Evolutionary conservation across 495 filamentous ascomycete species (phyloP).

Genomic region (Penicillium fimorum): DNA sequence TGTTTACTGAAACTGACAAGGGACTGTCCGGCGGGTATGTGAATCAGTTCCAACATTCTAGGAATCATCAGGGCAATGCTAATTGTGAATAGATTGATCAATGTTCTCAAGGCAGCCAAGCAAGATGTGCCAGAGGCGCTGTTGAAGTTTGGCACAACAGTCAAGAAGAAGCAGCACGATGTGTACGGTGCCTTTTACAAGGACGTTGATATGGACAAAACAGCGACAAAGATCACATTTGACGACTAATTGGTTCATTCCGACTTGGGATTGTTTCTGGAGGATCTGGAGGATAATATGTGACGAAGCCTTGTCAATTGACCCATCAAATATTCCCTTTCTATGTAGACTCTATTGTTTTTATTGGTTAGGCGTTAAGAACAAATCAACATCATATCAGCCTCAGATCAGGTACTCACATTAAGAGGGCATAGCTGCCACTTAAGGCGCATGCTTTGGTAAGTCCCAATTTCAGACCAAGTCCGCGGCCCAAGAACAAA

Average conservation of each 20-base stretch:
- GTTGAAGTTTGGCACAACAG: constrained; percentile 93
- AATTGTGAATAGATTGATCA: constrained; percentile 62
- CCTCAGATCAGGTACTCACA: constrained; percentile 52
- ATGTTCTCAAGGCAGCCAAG: constrained; percentile 84
- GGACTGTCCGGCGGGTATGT: constrained; percentile 78
- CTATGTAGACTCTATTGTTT: constrained; percentile 52
- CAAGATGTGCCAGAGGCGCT: constrained; percentile 86
- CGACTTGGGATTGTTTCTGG: constrained; percentile 17
- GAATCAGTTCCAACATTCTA: constrained; percentile 1
- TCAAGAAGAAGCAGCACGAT: constrained; percentile 96
- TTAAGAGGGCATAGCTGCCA: constrained; percentile 49
- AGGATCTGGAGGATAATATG: constrained; percentile 17
- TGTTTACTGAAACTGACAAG: constrained; percentile 95
- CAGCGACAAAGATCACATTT: constrained; percentile 90
- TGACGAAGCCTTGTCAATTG: constrained; percentile 46
- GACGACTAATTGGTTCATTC: constrained; percentile 56
- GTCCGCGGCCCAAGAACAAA: constrained; percentile 28
- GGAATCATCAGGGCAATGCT: constrained; percentile 7
- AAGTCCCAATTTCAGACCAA: constrained; percentile 37
- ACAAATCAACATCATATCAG: neutral
- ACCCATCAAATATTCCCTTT: constrained; percentile 55
- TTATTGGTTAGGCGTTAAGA: constrained; percentile 11
- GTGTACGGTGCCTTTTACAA: constrained; percentile 93
- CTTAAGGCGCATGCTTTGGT: constrained; percentile 51
- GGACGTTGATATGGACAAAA: constrained; percentile 70